A percentile compares a stretch with the other conserved stretches of the same genome.
These are phyloP conservation scores for Penicillium crustosum DNA, from an alignment of 2,329 filamentous ascomycete species.

Conservation along the genomic window DNA sequence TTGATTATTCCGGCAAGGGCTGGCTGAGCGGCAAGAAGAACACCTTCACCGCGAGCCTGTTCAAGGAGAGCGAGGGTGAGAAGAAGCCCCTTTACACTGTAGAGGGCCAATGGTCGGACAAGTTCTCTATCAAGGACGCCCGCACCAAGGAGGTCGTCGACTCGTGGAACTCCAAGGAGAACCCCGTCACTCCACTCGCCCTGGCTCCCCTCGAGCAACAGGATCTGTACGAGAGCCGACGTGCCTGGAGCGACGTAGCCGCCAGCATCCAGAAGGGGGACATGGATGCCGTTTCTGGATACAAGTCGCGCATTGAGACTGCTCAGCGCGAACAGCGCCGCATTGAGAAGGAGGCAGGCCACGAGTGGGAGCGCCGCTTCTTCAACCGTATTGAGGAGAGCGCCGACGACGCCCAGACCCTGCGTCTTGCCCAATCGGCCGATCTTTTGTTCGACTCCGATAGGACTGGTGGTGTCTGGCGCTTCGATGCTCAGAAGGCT, in stretches of 20 bases:
- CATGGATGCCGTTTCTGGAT: constrained; percentile 73
- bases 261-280: constrained; percentile 76
- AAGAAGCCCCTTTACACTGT: constrained; percentile 73
- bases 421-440: constrained; percentile 44
- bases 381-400: constrained; percentile 56
- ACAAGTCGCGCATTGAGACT: constrained; percentile 89
- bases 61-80: constrained; percentile 64
- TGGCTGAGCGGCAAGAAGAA: constrained; percentile 98
- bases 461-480: constrained; percentile 70
- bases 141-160: constrained; percentile 54
- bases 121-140: constrained; percentile 74
- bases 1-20: constrained; percentile 90
- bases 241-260: constrained; percentile 85
- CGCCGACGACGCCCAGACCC: constrained; percentile 41
- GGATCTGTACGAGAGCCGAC: constrained; percentile 81
- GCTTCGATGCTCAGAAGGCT: constrained; percentile 60
- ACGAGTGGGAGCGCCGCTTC: constrained; percentile 79
- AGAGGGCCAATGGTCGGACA: constrained; percentile 86
- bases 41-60: constrained; percentile 73
- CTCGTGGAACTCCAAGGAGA: constrained; percentile 59
- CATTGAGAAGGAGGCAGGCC: constrained; percentile 71
- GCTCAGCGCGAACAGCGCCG: constrained; percentile 75
- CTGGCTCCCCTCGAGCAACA: constrained; percentile 74
- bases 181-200: constrained; percentile 64
- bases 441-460: constrained; percentile 55